Conservation (phyloP, 495 filamentous ascomycete genomes). For the Aspergillus sclerotioniger region DNA sequence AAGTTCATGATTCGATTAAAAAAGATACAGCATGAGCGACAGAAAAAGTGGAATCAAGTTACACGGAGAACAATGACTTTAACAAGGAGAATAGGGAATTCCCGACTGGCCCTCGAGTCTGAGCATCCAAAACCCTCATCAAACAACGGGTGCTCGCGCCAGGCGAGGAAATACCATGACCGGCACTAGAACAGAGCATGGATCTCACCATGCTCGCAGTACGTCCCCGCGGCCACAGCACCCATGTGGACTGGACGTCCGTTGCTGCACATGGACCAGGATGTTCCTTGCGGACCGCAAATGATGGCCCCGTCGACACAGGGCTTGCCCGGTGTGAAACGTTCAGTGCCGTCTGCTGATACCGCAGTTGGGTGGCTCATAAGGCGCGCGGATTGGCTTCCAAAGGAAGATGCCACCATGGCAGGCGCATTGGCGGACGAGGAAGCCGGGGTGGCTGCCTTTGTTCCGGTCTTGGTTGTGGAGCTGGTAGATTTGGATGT, state of each 20-base stretch:
- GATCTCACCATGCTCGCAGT: conserved; percentile 36
- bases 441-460: not conserved
- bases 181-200: not conserved
- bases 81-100: no score
- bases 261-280: conserved; percentile 39
- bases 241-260: conserved; percentile 39
- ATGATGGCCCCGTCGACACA: conserved; percentile 34
- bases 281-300: conserved; percentile 37
- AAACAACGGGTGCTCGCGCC: no score
- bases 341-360: not conserved
- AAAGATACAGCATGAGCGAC: no score
- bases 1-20: no score
- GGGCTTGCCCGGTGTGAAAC: conserved; percentile 17
- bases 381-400: not conserved
- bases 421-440: conserved; percentile 15
- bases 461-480: not conserved
- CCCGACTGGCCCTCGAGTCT: no score
- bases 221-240: conserved; percentile 38
- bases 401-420: conserved; percentile 6
- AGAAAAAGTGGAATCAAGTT: no score
- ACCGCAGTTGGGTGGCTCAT: not conserved
- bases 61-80: no score
- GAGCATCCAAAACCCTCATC: no score
- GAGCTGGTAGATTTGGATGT: not conserved
- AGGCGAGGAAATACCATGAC: no score